Base-by-base conservation (phyloP, 208 protist species). In the Crithidia sp. region DNA sequence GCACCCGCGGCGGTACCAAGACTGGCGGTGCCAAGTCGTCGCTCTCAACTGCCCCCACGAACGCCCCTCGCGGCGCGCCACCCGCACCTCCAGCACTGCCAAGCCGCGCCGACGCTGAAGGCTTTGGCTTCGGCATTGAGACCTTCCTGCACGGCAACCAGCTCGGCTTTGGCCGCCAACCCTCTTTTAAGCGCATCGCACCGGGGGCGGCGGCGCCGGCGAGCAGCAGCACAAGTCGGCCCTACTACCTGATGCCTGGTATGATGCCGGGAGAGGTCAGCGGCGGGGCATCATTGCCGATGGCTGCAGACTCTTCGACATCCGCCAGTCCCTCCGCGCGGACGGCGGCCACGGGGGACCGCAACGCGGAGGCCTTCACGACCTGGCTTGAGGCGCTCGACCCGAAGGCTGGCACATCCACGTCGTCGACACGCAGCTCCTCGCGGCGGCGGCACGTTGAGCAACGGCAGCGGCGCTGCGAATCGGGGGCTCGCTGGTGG, bases 121-220 rank as follows among this genome's bases (percentile, higher is more conserved):
- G 70, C 17, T 89, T 89, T 56, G 74, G 66, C 36, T 94, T 88
- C 75, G 89, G 89, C 59, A 86, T 94, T 64, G 86, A 94, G 54
- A 81, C 89, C 13, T 80, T 85, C 64, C 70, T 94, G 61, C 89
- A 91, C 67, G 80, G 89, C 13, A 71, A 74, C 14, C 73, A 91
- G 66, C 67, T 94, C 4, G 89, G 86, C 44, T 91, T 91, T 76
- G 83, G 81, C 7, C 77, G 79, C 13, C 86, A 90, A 66, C 84
- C 81, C 4, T 90, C 84, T 14, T 90, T 89, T 63, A 83, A 83
- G 53, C 76, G 64, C 52, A 65, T 87, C 28, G 45, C 77, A 4
- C 41, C 70, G 5, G 71, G 19, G 7, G 43, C 50, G 6, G 13
- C 64, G 44, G n/a, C 5, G 7, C 9, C 17, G 36, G 39, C 64